These are phyloP conservation scores for Boletus edulis DNA, from an alignment of 768 basidiomycete genomes.

Conservation along the genomic window DNA sequence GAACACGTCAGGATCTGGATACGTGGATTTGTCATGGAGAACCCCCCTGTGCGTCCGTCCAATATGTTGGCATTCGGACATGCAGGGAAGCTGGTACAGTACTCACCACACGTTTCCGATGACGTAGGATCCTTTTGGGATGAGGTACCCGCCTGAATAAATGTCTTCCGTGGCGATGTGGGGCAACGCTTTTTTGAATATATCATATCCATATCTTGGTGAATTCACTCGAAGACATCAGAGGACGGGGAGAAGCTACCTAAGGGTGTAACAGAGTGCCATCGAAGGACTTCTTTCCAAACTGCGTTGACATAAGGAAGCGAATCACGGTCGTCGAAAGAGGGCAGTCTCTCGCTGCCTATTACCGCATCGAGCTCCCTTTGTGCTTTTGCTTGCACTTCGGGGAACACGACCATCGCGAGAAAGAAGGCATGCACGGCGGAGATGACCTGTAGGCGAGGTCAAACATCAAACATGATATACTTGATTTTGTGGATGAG, in stretches of 20 bases:
- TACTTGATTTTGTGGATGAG: constrained; percentile 33
- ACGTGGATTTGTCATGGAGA: constrained; percentile 44
- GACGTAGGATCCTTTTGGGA: constrained; percentile 25
- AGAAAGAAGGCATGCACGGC: constrained; percentile 22
- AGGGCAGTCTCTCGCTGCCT: constrained; percentile 20
- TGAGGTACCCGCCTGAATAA: constrained; percentile 5
- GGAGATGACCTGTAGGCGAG: constrained; percentile 11
- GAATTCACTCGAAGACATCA: neutral
- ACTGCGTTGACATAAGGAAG: constrained; percentile 30
- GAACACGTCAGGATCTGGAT: constrained; percentile 33
- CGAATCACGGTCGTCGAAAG: constrained; percentile 15
- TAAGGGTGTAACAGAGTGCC: constrained; percentile 16
- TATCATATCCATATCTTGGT: neutral
- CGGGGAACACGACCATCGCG: constrained; percentile 24
- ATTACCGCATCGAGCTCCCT: constrained; percentile 25
- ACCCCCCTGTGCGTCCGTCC: constrained; percentile 40
- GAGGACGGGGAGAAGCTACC: constrained; percentile 8
- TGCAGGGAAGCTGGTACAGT: no score
- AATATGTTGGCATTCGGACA: neutral
- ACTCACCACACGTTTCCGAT: constrained; percentile 27
- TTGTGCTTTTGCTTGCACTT: constrained; percentile 22
- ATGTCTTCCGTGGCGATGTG: constrained; percentile 24
- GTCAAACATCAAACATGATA: neutral
- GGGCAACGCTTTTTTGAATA: constrained; percentile 1
- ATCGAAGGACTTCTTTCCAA: constrained; percentile 25